Evolutionary conservation across 768 basidiomycete genomes (phyloP), one percentile per base, ranked within the genome.

Genomic region (Lactifluus pinguis): DNA sequence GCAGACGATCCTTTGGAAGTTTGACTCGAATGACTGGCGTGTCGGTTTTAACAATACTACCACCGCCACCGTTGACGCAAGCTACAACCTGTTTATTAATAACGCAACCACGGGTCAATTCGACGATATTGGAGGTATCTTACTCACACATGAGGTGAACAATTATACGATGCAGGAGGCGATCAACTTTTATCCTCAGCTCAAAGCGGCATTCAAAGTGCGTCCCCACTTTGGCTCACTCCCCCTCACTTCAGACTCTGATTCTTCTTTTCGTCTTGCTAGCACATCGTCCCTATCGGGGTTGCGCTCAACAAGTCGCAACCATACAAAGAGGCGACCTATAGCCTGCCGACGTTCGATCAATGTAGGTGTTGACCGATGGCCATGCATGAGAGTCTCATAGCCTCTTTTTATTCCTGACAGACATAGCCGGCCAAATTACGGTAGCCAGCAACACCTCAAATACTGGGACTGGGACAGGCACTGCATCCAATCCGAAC

Each of bases 1-100:
- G 15, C 80, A 79, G 13, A 87, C 87, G 2, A 77, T 92, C 68
- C 75, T 92, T 53, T 92, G 91, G 90, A 70, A 76, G 65, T 83
- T 79, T 61, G 84, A 87, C 66, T 80, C 83, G n/a, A 74, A 78
- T 42, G 89, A 93, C 71, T 91, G 88, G 88, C 69, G 83, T 55
- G 63, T 55, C 8, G 65, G 65, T 39, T 1, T 6, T 9, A 34
- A 10, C 41, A 53, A 42, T 25, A 1, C 61, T 29, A 59, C 57
- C 6, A 4, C 38, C 11, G 49, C 55, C 1, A 42, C 59, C 13
- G 63, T 66, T 8, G 65, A 66, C 32, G 7, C 14, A 2, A 4
- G 41, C 38, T 66, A 65, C 32, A 15, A 13, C 17, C 2, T 21
- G 19, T 59, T 66, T 47, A 53, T 66, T 21, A 41, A 6, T 32